phyloP scores from a whole-genome alignment of 2,329 filamentous ascomycete genomes.

The Colletotrichum chrysophilum region DNA sequence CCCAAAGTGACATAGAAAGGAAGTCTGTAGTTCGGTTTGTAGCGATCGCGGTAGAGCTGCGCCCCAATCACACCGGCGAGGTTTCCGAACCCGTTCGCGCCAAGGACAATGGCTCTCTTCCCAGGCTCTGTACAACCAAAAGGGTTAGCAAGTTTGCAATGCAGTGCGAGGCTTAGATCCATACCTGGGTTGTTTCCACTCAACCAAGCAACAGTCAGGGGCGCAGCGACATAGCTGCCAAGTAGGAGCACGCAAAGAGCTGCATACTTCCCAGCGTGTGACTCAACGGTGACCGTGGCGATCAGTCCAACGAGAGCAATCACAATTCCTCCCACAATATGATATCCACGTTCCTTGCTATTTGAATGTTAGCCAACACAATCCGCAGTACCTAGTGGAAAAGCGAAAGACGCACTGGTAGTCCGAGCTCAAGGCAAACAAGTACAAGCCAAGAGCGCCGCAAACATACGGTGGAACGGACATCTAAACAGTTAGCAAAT shows the following conservation, averaged over 20 bases:
- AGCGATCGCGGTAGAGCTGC: constrained; percentile 32
- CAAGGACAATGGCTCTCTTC: constrained; percentile 36
- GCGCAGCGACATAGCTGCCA: constrained; percentile 35
- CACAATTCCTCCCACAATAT: constrained; percentile 31
- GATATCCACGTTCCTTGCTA: constrained; percentile 31
- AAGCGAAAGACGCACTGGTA: constrained; percentile 7
- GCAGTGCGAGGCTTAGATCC: neutral
- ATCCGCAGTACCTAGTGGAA: neutral
- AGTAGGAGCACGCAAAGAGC: constrained; percentile 34
- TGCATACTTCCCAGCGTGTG: constrained; percentile 26
- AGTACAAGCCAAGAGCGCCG: constrained; percentile 32
- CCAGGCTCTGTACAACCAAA: constrained; percentile 25
- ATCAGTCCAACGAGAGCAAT: constrained; percentile 32
- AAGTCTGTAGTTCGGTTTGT: constrained; percentile 33
- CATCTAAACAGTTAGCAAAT: constrained; percentile 23
- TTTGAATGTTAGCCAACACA: neutral
- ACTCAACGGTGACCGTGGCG: constrained; percentile 25
- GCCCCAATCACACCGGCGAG: constrained; percentile 35
- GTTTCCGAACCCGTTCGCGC: constrained; percentile 39
- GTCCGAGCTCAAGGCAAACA: constrained; percentile 34
- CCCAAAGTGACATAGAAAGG: constrained; percentile 36
- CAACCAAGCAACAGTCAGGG: constrained; percentile 37
- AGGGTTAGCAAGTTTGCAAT: neutral
- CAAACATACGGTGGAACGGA: constrained; percentile 36
- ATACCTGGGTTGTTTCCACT: constrained; percentile 32